Percentiles rank a stretch among this genome's conserved stretches.
Evolutionary conservation across 2,329 filamentous ascomycete species (phyloP).

Genomic region (Ophiocordyceps australis): DNA sequence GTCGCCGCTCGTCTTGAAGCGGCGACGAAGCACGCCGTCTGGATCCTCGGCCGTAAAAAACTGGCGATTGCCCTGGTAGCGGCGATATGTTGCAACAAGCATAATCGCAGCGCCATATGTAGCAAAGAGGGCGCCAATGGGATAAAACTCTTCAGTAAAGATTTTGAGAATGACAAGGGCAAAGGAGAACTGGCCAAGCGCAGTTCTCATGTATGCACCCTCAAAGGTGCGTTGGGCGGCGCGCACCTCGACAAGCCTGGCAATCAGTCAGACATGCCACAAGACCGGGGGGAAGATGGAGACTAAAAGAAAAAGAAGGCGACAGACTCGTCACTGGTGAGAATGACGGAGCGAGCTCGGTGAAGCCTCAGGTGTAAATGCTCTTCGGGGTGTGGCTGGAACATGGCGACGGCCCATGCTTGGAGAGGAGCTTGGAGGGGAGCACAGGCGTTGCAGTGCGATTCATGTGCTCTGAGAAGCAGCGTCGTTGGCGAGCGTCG

Average conservation of each 20-base stretch:
- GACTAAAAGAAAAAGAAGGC: not conserved
- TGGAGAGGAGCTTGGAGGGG: too few relatives aligned
- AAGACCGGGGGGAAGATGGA: not conserved
- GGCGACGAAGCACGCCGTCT: slow-evolving; percentile 20
- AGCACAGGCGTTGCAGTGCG: too few relatives aligned
- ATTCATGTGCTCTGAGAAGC: too few relatives aligned
- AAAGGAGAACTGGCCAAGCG: slow-evolving; percentile 88
- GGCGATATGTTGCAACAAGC: slow-evolving; percentile 65
- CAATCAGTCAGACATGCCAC: not conserved
- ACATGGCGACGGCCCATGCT: slow-evolving; percentile 5
- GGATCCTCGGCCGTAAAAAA: slow-evolving; percentile 48
- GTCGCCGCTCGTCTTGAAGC: slow-evolving; percentile 46
- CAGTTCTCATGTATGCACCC: slow-evolving; percentile 89
- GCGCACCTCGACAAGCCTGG: slow-evolving; percentile 72
- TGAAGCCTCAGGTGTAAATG: slow-evolving; percentile 66
- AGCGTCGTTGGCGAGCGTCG: too few relatives aligned
- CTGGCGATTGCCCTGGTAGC: slow-evolving; percentile 82
- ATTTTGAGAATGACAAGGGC: slow-evolving; percentile 80
- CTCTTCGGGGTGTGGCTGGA: slow-evolving; percentile 48
- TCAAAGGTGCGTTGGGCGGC: slow-evolving; percentile 94
- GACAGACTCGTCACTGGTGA: slow-evolving; percentile 58
- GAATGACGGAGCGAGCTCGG: slow-evolving; percentile 63
- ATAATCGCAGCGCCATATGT: slow-evolving; percentile 77
- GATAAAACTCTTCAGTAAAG: slow-evolving; percentile 92
- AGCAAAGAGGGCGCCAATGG: slow-evolving; percentile 89